These are phyloP conservation scores for Komagataea norvegica DNA, from an alignment of 1,139 yeast genomes.

Conservation along the genomic window DNA sequence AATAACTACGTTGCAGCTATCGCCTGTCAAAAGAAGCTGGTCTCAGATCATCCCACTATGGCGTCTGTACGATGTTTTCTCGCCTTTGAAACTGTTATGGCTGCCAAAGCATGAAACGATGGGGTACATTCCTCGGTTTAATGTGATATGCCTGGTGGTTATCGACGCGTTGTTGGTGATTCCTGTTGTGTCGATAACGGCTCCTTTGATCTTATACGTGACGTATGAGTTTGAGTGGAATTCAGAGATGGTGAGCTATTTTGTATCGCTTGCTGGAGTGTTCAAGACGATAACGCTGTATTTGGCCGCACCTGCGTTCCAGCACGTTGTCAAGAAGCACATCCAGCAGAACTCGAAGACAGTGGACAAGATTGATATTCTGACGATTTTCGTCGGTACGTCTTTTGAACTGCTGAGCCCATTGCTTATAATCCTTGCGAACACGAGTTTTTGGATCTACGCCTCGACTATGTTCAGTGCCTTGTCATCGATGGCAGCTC, in stretches of 20 bases:
- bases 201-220: conserved; percentile 51
- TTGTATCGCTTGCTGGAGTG: conserved; percentile 51
- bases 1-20: too few species aligned
- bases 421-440: conserved; percentile 34
- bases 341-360: conserved; percentile 26
- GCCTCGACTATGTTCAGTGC: conserved; percentile 38
- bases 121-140: conserved; percentile 40
- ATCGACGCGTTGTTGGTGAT: conserved; percentile 42
- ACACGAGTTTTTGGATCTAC: conserved; percentile 26
- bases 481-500: conserved; percentile 43
- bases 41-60: too few species aligned
- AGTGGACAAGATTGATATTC: conserved; percentile 53
- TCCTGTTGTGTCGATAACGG: conserved; percentile 34
- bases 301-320: conserved; percentile 38
- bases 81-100: conserved; percentile 50
- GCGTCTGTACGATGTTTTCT: conserved; percentile 25
- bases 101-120: conserved; percentile 29
- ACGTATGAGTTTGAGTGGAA: conserved; percentile 57
- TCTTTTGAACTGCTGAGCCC: conserved; percentile 42
- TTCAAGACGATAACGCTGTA: conserved; percentile 41
- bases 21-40: too few species aligned
- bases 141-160: conserved; percentile 41
- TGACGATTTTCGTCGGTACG: conserved; percentile 38
- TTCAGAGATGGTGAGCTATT: conserved; percentile 53
- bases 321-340: conserved; percentile 34